Base-by-base conservation (phyloP, 805 yeast species). In the Candida insectalens region DNA sequence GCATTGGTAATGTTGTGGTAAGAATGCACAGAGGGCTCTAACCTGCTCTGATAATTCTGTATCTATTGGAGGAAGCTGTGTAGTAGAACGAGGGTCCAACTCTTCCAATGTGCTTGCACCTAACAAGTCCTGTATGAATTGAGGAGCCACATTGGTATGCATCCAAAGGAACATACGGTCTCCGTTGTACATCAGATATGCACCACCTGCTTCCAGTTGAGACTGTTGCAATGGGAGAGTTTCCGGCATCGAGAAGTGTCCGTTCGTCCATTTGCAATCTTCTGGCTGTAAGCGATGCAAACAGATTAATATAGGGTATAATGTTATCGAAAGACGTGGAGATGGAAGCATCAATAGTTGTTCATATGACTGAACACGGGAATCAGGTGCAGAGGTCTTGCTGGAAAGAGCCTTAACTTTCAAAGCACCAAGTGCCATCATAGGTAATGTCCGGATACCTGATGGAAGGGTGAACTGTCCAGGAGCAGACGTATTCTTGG, bases 401-500 rank as follows among this genome's bases (percentile, higher is more conserved):
- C 67, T 69, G 30, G 74, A 62, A 19, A 88, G 65, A 1, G 85
- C 75, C 34, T 63, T 67, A 2, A 81, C 52, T 51, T 89, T 92
- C 43, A 77, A 67, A 39, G 87, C 74, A 0, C 89, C 65, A 33
- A 87, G 63, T 32, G 82, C 50, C 45, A 71, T 75, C 46, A 77
- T 68, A 7, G 89, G 75, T 35, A 89, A 62, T 29, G 83, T 74
- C 37, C 74, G 73, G 45, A 92, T 62, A 7, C 89, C 73, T 29
- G 81, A 83, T 0, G 98, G 97, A 53, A 89, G 64, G 5, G 89
- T 68, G 40, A 92, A 62, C 49, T 82, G 85, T 9, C 75, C 71
- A 10, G 75, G 66, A 4, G 69, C 58, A 0, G 63, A 57, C 31
- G 65, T 56, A 18, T 62, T 55, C 9, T 62, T 59, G 6, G 67